A percentile compares a stretch with the other conserved stretches of the same genome.
Conservation (phyloP, 2,329 filamentous ascomycete genomes). For the Didymella arachidicola region DNA sequence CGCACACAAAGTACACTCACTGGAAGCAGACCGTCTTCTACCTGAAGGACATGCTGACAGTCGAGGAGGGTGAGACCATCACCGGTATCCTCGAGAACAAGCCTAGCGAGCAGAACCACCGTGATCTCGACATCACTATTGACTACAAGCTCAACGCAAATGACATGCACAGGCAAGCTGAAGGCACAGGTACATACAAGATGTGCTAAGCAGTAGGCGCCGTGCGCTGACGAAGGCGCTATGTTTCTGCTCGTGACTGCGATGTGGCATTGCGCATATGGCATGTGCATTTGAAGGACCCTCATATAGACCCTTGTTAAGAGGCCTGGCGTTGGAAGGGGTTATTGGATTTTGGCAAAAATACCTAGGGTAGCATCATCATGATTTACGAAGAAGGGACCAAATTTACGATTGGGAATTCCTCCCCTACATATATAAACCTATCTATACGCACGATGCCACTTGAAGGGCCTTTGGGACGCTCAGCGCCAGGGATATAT, state of each 20-base stretch:
- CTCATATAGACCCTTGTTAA: constrained; percentile 19
- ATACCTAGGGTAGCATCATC: constrained; percentile 45
- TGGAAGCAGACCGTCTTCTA: constrained; percentile 99
- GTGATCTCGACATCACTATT: constrained; percentile 91
- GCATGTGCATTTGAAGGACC: constrained; percentile 21
- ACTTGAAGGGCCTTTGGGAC: background rate
- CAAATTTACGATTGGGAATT: constrained; percentile 46
- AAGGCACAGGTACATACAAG: constrained; percentile 81
- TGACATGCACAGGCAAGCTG: constrained; percentile 72
- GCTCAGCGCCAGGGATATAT: background rate
- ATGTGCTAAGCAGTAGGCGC: constrained; percentile 55
- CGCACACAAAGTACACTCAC: constrained; percentile 98
- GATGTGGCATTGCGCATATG: constrained; percentile 7
- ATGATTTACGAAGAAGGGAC: constrained; percentile 47
- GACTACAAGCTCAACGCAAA: constrained; percentile 80
- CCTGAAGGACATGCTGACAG: constrained; percentile 88
- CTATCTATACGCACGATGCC: background rate
- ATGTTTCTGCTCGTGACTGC: constrained; percentile 3
- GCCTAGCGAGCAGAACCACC: constrained; percentile 92
- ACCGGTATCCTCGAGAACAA: constrained; percentile 77
- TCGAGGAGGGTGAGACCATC: constrained; percentile 85
- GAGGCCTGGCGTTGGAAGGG: constrained; percentile 20
- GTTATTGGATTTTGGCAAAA: constrained; percentile 24
- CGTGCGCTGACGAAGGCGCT: constrained; percentile 2
- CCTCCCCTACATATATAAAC: constrained; percentile 41